Evolutionary conservation across 371 early-diverging fungal genomes (phyloP).

Genomic region (Apophysomyces variabilis): DNA sequence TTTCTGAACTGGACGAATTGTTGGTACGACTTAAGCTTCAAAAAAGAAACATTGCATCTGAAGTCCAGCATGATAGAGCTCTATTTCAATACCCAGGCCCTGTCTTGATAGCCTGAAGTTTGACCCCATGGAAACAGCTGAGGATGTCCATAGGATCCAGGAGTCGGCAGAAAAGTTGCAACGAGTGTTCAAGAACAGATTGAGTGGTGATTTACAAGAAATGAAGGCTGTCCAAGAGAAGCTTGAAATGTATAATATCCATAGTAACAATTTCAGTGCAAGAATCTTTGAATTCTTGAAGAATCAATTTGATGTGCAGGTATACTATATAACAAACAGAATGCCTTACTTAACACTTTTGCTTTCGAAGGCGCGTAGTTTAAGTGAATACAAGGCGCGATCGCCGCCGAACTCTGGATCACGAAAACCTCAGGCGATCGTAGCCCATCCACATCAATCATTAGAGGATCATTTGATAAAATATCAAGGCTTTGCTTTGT

Average conservation of each 20-base stretch:
- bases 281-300: slow-evolving; percentile 81
- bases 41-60: background rate
- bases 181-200: slow-evolving; percentile 74
- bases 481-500: slow-evolving; percentile 86
- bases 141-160: slow-evolving; percentile 81
- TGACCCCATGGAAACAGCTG: slow-evolving; percentile 80
- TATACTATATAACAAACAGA: slow-evolving; percentile 18
- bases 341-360: background rate
- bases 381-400: slow-evolving; percentile 57
- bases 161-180: slow-evolving; percentile 79
- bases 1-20: slow-evolving; percentile 82
- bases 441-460: slow-evolving; percentile 65
- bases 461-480: slow-evolving; percentile 78
- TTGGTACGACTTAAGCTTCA: slow-evolving; percentile 51
- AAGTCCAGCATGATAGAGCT: slow-evolving; percentile 23
- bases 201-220: slow-evolving; percentile 71
- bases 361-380: slow-evolving; percentile 54
- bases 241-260: slow-evolving; percentile 74
- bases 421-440: slow-evolving; percentile 42
- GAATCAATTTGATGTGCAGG: slow-evolving; percentile 66
- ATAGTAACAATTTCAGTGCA: slow-evolving; percentile 80
- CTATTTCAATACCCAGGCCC: slow-evolving; percentile 44
- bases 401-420: slow-evolving; percentile 37
- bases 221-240: slow-evolving; percentile 84
- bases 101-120: slow-evolving; percentile 69